Base-by-base conservation (phyloP, 1,139 yeast species). In the Suhomyces bokatorum region DNA sequence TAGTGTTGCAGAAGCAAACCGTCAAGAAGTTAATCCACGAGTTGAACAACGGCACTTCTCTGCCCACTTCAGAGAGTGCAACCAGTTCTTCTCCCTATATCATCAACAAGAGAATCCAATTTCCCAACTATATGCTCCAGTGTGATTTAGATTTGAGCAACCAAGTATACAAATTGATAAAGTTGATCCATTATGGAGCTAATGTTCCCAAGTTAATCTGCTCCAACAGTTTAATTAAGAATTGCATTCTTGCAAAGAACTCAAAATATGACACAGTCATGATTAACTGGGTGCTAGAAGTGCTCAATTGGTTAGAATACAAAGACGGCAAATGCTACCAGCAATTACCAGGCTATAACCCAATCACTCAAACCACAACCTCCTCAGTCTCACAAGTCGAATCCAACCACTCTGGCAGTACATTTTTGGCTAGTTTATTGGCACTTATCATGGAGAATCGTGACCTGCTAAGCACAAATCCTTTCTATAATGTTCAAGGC, bases 231-330 rank as follows among this genome's bases (percentile, higher is more conserved):
- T 54, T 74, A 17, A 71, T 68, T 48, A 58, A 58, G 39, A 50
- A 56, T 17, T 51, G 64, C 16, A 38, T 48, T 4, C 24, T 9
- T 12, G 12, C 33, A 13, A 38, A 43, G 12, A 31, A 44, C 6
- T 24, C 42, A 4, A 38, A 39, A 32, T 50, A 45, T 37, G 44
- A 47, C 13, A 31, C 48, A 7, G 39, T 69, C 46, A 51, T 75
- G 30, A 52, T 74, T n/a, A 73, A 74, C 43, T 81, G 86, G 86
- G 78, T 79, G 11, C 66, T 73, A 44, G 85, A 80, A 52, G 70
- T 79, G 3, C 66, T 78, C 44, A 80, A 78, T 50, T 81, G 87
- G 87, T 60, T 81, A 24, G 85, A 80, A 53, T 75, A 78, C 46
- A 81, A 81, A 54, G 87, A 81, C 55, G 83, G 81, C 2, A 69